Conservation (phyloP, 2,329 filamentous ascomycete genomes). For the Phoma herbarum region DNA sequence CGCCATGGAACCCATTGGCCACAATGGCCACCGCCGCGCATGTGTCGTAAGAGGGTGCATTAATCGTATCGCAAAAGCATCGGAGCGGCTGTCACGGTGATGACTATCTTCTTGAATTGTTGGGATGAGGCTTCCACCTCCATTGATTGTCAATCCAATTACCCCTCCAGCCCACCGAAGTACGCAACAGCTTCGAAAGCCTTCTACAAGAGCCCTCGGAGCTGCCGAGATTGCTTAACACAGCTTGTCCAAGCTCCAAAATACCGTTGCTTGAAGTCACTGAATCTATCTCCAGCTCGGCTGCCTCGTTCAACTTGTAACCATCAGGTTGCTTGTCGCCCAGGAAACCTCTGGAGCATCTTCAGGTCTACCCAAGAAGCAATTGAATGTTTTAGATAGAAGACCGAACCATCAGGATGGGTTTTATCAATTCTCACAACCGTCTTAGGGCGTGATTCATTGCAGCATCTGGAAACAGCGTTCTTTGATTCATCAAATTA, state of each 20-base stretch:
- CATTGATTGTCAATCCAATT: slow-evolving; percentile 8
- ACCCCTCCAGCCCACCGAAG: slow-evolving; percentile 15
- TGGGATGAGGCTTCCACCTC: slow-evolving; percentile 20
- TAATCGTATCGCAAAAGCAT: slow-evolving; percentile 36
- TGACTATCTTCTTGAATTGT: slow-evolving; percentile 19
- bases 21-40: slow-evolving; percentile 33
- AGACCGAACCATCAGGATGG: background rate
- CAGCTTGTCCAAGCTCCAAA: slow-evolving; percentile 3
- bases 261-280: background rate
- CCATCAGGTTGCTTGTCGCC: background rate
- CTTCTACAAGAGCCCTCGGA: slow-evolving; percentile 2
- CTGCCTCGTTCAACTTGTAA: background rate
- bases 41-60: slow-evolving; percentile 36
- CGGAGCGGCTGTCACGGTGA: slow-evolving; percentile 22
- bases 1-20: slow-evolving; percentile 34
- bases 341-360: background rate
- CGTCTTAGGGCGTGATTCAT: background rate
- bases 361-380: slow-evolving; percentile 1
- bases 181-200: slow-evolving; percentile 8
- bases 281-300: background rate
- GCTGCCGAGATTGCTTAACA: background rate
- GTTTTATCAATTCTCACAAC: background rate
- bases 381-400: background rate
- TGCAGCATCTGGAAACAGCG: slow-evolving; percentile 17
- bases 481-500: slow-evolving; percentile 14